These are phyloP conservation scores for Fusarium beomiforme DNA, from an alignment of 2,329 filamentous ascomycete species.

Conservation along the genomic window DNA sequence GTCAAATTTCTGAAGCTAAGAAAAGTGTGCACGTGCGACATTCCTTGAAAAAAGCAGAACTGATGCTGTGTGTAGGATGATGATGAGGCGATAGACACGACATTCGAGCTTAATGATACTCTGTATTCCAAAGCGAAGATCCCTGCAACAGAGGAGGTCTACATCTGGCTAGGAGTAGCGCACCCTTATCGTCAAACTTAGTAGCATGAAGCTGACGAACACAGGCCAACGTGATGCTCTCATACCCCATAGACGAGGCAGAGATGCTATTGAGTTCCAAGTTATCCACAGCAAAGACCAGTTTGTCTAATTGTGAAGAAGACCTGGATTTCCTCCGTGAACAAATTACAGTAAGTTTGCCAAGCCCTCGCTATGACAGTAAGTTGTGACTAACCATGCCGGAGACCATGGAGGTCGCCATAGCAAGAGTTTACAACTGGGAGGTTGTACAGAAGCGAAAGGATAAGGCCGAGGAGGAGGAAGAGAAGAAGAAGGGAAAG, in stretches of 20 bases:
- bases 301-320: conserved; percentile 89
- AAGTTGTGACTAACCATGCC: conserved; percentile 1
- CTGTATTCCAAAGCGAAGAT: conserved; percentile 89
- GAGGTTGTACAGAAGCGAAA: conserved; percentile 96
- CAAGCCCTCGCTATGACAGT: background rate
- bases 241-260: conserved; percentile 91
- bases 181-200: background rate
- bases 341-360: conserved; percentile 84
- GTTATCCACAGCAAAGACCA: conserved; percentile 80
- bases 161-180: conserved; percentile 92
- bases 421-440: conserved; percentile 99
- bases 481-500: conserved; percentile 51
- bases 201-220: conserved; percentile 37
- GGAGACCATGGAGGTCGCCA: conserved; percentile 96
- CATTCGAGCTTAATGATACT: conserved; percentile 96
- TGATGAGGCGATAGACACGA: conserved; percentile 82
- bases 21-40: conserved; percentile 60
- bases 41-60: background rate
- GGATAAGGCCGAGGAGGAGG: conserved; percentile 76
- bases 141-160: conserved; percentile 87
- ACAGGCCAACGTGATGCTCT: conserved; percentile 95
- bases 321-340: conserved; percentile 95
- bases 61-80: conserved; percentile 53
- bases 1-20: conserved; percentile 84
- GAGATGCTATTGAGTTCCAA: conserved; percentile 81